These are phyloP conservation scores for Sindora glabra DNA, from an alignment of 306 rosid species.

Conservation along the genomic window DNA sequence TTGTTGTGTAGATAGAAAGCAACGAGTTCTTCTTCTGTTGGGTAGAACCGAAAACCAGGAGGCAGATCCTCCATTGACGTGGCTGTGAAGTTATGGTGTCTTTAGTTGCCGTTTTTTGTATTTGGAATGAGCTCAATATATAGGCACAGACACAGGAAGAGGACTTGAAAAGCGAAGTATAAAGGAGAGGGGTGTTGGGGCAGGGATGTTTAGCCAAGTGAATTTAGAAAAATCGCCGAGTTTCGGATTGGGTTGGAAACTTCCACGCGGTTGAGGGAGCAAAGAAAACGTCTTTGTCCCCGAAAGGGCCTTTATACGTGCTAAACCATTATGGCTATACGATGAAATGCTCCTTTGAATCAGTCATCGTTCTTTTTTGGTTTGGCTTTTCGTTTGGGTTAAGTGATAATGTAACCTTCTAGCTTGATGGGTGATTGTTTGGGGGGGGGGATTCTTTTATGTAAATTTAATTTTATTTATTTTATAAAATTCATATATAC, in stretches of 20 bases:
- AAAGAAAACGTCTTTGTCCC: constrained; percentile 13
- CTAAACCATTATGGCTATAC: background rate
- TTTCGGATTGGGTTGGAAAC: constrained; percentile 15
- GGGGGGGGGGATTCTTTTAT: no score
- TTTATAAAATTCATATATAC: no score
- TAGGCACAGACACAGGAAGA: background rate
- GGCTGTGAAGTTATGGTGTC: background rate
- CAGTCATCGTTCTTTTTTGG: constrained; percentile 18
- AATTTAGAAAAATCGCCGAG: constrained; percentile 15
- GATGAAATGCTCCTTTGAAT: constrained; percentile 33
- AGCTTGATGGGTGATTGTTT: no score
- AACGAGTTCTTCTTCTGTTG: constrained; percentile 76
- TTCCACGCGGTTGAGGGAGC: constrained; percentile 50
- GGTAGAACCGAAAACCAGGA: constrained; percentile 77
- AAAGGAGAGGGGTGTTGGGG: background rate
- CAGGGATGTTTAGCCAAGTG: constrained; percentile 20
- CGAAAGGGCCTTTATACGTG: background rate
- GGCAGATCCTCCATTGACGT: constrained; percentile 30
- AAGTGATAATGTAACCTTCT: no score
- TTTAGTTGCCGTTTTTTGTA: background rate
- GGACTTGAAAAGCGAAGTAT: background rate
- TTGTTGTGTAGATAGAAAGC: constrained; percentile 60
- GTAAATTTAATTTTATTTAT: no score
- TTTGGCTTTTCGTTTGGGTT: no score
- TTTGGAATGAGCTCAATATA: background rate